phyloP scores from a whole-genome alignment of 2,329 filamentous ascomycete species.

The Microdochium trichocladiopsis region DNA sequence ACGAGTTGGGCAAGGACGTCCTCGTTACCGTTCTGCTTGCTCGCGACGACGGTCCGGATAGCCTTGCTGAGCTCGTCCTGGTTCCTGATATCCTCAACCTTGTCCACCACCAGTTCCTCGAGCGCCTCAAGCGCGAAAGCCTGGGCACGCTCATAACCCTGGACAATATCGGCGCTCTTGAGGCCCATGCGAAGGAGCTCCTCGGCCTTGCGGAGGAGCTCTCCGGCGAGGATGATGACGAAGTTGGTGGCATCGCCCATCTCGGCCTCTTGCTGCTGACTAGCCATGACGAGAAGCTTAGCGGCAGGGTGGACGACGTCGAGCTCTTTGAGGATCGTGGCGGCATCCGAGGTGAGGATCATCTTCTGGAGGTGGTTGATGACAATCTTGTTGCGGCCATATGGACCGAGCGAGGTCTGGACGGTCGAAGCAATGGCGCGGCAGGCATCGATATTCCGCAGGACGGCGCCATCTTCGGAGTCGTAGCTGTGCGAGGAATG shows the following conservation, averaged over 20 bases:
- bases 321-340: conserved; percentile 93
- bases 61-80: conserved; percentile 87
- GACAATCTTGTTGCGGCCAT: conserved; percentile 98
- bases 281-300: conserved; percentile 96
- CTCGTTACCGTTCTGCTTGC: conserved; percentile 94
- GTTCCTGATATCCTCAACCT: conserved; percentile 76
- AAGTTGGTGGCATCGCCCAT: conserved; percentile 98
- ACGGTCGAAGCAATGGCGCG: conserved; percentile 92
- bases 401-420: conserved; percentile 92
- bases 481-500: conserved; percentile 68
- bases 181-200: conserved; percentile 93
- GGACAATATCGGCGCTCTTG: conserved; percentile 96
- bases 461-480: conserved; percentile 95
- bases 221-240: conserved; percentile 91
- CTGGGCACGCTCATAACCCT: conserved; percentile 92
- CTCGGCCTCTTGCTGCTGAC: conserved; percentile 97
- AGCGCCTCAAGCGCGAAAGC: conserved; percentile 78
- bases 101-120: conserved; percentile 86
- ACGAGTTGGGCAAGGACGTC: conserved; percentile 82
- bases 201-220: conserved; percentile 94
- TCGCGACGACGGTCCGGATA: conserved; percentile 87
- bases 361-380: conserved; percentile 99
- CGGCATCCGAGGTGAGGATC: conserved; percentile 96
- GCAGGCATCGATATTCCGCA: conserved; percentile 98
- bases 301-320: conserved; percentile 97